These are phyloP conservation scores for Tetrahymena elliotti DNA, from an alignment of 73 alveolate species.

Conservation along the genomic window DNA sequence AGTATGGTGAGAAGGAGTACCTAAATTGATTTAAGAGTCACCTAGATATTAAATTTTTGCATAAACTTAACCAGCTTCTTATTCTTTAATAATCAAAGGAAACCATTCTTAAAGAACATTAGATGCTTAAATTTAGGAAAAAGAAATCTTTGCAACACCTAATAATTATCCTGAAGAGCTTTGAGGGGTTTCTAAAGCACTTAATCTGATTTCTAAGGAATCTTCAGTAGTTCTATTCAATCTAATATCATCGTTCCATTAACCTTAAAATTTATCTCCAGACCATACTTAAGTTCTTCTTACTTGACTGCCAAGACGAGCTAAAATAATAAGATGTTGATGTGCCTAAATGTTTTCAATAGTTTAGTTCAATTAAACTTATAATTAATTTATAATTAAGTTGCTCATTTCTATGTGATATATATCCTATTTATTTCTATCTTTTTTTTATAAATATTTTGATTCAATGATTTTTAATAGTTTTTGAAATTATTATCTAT, in stretches of 20 bases:
- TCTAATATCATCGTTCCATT: background rate
- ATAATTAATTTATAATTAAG: background rate
- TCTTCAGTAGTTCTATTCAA: background rate
- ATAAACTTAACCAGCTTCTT: background rate
- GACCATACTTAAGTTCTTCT: background rate
- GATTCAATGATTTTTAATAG: background rate
- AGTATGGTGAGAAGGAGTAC: background rate
- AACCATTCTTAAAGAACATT: background rate
- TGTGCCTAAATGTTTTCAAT: background rate
- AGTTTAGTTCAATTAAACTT: background rate
- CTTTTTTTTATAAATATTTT: background rate
- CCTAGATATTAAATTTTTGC: background rate
- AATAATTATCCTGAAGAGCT: background rate
- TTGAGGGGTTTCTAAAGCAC: background rate
- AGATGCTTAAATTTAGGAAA: background rate
- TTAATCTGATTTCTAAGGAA: background rate
- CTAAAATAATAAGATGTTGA: background rate
- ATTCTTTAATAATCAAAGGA: background rate
- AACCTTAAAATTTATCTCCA: background rate
- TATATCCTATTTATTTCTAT: background rate
- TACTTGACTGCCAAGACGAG: background rate
- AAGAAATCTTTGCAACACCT: background rate
- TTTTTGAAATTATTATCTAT: background rate
- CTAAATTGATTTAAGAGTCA: background rate
- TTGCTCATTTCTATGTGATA: background rate